Evolutionary conservation across 305 asterid genomes (phyloP), one percentile per base, ranked within the genome.

Genomic region (Fraxinus baroniana): DNA sequence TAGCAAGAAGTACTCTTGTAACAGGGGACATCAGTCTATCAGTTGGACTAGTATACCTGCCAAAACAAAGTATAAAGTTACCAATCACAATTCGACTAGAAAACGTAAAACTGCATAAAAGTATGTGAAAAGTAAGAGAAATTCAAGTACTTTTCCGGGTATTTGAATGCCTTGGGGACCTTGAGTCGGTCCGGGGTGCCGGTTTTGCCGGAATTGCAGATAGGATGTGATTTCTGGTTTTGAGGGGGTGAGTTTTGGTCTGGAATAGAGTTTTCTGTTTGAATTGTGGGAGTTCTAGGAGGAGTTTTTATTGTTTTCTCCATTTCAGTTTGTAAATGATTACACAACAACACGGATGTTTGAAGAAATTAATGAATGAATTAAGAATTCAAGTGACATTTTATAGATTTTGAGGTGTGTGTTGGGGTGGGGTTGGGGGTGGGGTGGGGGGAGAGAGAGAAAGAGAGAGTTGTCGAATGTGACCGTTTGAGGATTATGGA

Each of bases 21-120:
- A 91, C 90, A 8, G 98, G 98, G 41, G 98, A 93, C 93, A 92
- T 89, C 86, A 92, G 93, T 68, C 89, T 94, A 90, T 95, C 98
- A 37, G 98, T 95, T 66, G 98, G 98, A 60, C 98, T 95, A 22
- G 90, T 87, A 79, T 95, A 95, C 89, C 98, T 94, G 82, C 82
- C 49, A 28, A 64, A 74, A 37, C 35, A 24, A 76, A 57, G 15
- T 15, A 68, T 6, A 26, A 6, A 64, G 28, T 66, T 18, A 18
- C 2, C 68, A 64, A 78, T 57, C 64, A 57, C 55, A 17, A 18
- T n/a, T 79, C 36, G 46, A 78, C 22, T 15, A n/a, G 8, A 18
- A 41, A 4, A 12, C 20, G 20, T 7, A 37, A 64, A 12, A 15
- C 17, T n/a, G 8, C 17, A 15, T 30, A 0, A 22, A 39, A 20